A percentile compares a stretch with the other conserved stretches of the same genome.
Conservation (phyloP, 441 rosid species). For the Erodium texanum region DNA sequence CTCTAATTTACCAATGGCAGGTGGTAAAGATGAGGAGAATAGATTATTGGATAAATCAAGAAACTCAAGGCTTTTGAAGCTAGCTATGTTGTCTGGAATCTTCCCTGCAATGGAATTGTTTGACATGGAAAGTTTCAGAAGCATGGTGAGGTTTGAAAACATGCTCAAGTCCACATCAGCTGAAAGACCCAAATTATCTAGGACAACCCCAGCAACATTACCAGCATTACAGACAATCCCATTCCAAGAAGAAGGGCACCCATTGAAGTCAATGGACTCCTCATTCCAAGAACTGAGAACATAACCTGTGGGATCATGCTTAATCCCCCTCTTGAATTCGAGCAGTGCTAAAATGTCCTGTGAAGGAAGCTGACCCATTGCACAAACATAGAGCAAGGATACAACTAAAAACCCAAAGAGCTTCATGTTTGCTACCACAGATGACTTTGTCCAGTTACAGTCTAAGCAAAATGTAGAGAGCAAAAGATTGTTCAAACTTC, state of each 20-base stretch:
- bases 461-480: constrained; percentile 15
- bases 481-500: constrained; percentile 17
- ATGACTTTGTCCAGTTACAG: constrained; percentile 14
- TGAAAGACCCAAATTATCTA: constrained; percentile 65
- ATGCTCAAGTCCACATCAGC: constrained; percentile 71
- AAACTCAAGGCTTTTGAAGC: constrained; percentile 61
- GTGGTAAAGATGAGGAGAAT: constrained; percentile 52
- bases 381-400: constrained; percentile 37
- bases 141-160: constrained; percentile 76
- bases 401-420: constrained; percentile 39
- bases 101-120: constrained; percentile 71
- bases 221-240: constrained; percentile 88
- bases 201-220: constrained; percentile 80
- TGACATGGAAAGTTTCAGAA: constrained; percentile 78
- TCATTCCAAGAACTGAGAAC: constrained; percentile 91
- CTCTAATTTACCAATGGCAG: constrained; percentile 50
- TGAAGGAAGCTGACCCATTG: constrained; percentile 89
- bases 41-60: constrained; percentile 72
- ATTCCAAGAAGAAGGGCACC: constrained; percentile 96
- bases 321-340: constrained; percentile 86
- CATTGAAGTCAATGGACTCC: constrained; percentile 86
- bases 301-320: constrained; percentile 88
- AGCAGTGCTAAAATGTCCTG: constrained; percentile 91
- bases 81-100: constrained; percentile 52
- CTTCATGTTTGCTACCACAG: constrained; percentile 34